These are phyloP conservation scores for Chrysoporthe puriensis DNA, from an alignment of 2,329 filamentous ascomycete genomes.

Conservation along the genomic window DNA sequence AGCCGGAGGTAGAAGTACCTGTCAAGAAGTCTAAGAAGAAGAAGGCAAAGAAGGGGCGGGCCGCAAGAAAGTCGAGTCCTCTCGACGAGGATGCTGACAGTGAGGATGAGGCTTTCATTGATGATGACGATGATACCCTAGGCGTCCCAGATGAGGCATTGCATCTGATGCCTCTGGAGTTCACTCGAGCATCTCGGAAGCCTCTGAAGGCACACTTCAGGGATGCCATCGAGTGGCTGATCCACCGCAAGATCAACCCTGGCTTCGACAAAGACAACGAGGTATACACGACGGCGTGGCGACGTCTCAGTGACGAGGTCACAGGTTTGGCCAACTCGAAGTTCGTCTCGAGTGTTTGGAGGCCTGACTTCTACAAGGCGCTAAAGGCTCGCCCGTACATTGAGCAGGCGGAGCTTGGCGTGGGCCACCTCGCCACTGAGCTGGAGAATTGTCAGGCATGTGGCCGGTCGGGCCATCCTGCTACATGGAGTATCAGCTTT, in stretches of 20 bases:
- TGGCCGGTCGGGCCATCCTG: slow-evolving; percentile 69
- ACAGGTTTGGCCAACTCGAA: slow-evolving; percentile 70
- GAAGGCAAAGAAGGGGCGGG: slow-evolving; percentile 29
- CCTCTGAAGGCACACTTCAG: slow-evolving; percentile 74
- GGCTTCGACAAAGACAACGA: slow-evolving; percentile 64
- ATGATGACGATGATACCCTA: slow-evolving; percentile 59
- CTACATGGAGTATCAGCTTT: slow-evolving; percentile 66
- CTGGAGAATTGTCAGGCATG: slow-evolving; percentile 27
- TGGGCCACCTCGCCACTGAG: slow-evolving; percentile 12
- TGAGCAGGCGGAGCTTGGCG: slow-evolving; percentile 37
- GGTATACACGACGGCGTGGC: slow-evolving; percentile 70
- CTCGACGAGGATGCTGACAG: slow-evolving; percentile 19
- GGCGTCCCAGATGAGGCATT: slow-evolving; percentile 54
- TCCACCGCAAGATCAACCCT: slow-evolving; percentile 77
- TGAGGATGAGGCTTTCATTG: slow-evolving; percentile 55
- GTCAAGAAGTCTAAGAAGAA: slow-evolving; percentile 26
- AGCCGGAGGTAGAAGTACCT: slow-evolving; percentile 26
- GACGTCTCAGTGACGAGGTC: slow-evolving; percentile 73
- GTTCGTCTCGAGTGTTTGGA: slow-evolving; percentile 74
- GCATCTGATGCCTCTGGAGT: slow-evolving; percentile 64
- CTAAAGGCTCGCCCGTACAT: slow-evolving; percentile 69
- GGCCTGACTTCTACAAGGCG: slow-evolving; percentile 64
- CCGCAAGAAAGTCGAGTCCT: slow-evolving; percentile 16
- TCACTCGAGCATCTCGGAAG: slow-evolving; percentile 67
- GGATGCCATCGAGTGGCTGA: slow-evolving; percentile 78